Conservation (phyloP, 1,139 yeast species). For the Lodderomyces orthopsilosis region DNA sequence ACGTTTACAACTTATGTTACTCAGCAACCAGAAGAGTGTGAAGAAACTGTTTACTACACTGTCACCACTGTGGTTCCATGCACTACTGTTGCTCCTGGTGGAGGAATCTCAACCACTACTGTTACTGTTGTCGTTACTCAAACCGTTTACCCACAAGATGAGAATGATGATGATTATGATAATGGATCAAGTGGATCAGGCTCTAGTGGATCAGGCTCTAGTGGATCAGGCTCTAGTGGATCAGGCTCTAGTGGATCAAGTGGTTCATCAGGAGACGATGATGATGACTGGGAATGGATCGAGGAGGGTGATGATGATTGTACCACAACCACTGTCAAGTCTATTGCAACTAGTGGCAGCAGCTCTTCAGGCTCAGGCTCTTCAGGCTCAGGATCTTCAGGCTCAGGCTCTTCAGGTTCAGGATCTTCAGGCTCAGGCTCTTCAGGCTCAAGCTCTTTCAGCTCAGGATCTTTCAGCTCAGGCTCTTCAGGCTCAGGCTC, state of each 20-base stretch:
- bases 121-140: conserved; percentile 12
- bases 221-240: conserved; percentile 5
- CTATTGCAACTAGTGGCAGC: conserved; percentile 4
- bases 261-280: conserved; percentile 6
- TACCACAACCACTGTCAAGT: conserved; percentile 10
- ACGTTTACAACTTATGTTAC: conserved; percentile 13
- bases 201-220: conserved; percentile 3
- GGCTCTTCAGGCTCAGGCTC: conserved; percentile 8
- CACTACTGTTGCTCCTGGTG: conserved; percentile 12
- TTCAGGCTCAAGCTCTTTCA: conserved; percentile 12
- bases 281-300: conserved; percentile 15
- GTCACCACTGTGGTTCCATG: conserved; percentile 12
- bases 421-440: conserved; percentile 9
- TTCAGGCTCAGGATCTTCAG: conserved; percentile 8
- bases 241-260: conserved; percentile 7
- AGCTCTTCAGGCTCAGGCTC: conserved; percentile 8
- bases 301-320: conserved; percentile 13
- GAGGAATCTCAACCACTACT: conserved; percentile 13
- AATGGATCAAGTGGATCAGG: conserved; percentile 5
- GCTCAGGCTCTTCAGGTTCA: conserved; percentile 8
- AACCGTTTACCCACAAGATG: conserved; percentile 12
- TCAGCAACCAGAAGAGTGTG: conserved; percentile 9
- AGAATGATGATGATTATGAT: conserved; percentile 11
- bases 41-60: conserved; percentile 10
- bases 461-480: conserved; percentile 7